Evolutionary conservation across 2,329 filamentous ascomycete genomes (phyloP), one percentile per base, ranked within the genome.

Genomic region (Microdochium paspali): DNA sequence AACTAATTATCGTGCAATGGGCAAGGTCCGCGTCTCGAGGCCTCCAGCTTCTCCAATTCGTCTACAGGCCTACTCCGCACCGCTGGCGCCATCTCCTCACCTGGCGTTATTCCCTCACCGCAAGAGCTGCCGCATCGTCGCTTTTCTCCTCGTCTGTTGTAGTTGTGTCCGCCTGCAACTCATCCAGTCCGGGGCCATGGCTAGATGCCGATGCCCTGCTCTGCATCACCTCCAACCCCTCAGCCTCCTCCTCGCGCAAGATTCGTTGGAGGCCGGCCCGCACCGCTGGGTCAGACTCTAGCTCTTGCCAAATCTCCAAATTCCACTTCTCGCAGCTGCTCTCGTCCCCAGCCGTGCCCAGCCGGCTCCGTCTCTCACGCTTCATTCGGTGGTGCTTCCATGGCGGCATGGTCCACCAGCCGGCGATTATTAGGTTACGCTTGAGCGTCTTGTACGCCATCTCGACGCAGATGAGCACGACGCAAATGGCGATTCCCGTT

Each of bases 381-480:
- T 51, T 53, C 43, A 49, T 53, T 28, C 47, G 3, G 35, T 40
- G 35, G 5, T 40, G 55, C 42, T 59, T 57, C 70, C 70, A 73
- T 0, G 65, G 68, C 1, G 66, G 68, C 70, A 68, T 72, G 31
- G 62, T 64, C 73, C 74, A 77, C 2, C 71, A 50, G 0, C 73
- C 72, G 1, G 63, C 56, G 1, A 76, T 56, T 20, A 75, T 62
- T 39, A 80, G 51, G 30, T 66, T 66, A 2, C 72, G 68, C 54
- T 73, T 73, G 9, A 66, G 49, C 1, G 68, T 64, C 50, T 72
- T 78, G 50, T 83, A 76, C 2, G 75, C 72, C 6, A 88, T 64
- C 56, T 94, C 87, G 39, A 89, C 71, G 12, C 81, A 63, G 12
- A 83, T 68, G 3, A 86, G 74, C 0, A 79, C 63, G 9, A 71